Base-by-base conservation (phyloP, 345 rosid species). In the Pseudoturritis turrita region DNA sequence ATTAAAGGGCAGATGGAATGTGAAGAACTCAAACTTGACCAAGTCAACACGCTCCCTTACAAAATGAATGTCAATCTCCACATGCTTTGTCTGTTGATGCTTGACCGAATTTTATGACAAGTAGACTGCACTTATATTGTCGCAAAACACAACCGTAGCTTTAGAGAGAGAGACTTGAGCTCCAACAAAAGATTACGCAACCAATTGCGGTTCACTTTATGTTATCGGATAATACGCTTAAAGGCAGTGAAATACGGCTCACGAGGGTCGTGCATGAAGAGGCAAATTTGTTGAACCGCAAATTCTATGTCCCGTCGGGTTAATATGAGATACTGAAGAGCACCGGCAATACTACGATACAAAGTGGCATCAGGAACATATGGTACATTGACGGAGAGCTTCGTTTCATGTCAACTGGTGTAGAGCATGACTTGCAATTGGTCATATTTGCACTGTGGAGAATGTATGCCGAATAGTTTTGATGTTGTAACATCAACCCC, bases 341-440 rank as follows among this genome's bases (percentile, higher is more conserved):
- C 55, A 2, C 31, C 31, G 2, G 4, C 55, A 0, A 50, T 10
- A 6, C 31, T 50, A 0, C 17, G 7, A 2, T 23, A 50, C 0
- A 50, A 2, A 0, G 29, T 23, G 4, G 31, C 9, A 1, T 50
- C n/a, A 0, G 31, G 0, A 0, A 50, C 31, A 0, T 19, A 21
- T 0, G 3, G 0, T 0, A 10, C 58, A 3, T 26, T 36, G 0
- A 2, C 19, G 0, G 19, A n/a, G 0, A 52, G 36, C 10, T 52
- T 52, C 0, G 21, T 0, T n/a, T 26, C 0, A 36, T 52, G 22
- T 54, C 39, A 0, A 54, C 14, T 0, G 23, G 60, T 0, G 60
- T 54, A 1, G 7, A 4, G 3, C 14, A 54, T 0, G 60, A 23
- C 0, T 29, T 29, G 6, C 14, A 54, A 2, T 54, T 15, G 0